Conservation (phyloP, 345 rosid genomes). For the Syzygium aqueum region DNA sequence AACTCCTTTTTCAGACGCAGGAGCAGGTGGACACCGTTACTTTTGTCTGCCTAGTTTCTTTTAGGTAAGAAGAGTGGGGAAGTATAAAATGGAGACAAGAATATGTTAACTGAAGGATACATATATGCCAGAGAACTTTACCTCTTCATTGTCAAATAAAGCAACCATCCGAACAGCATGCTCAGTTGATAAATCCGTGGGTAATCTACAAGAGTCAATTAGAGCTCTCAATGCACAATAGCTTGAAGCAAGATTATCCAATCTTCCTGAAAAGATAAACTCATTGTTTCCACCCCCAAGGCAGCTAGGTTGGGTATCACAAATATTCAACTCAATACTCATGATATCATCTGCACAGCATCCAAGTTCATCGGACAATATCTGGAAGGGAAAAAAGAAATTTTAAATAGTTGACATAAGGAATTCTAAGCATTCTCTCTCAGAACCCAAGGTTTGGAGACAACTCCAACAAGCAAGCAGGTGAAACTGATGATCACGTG, state of each 20-base stretch:
- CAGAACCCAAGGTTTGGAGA: not conserved
- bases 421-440: not conserved
- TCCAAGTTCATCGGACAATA: slow-evolving; percentile 57
- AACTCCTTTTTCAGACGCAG: not conserved
- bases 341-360: slow-evolving; percentile 62
- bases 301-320: slow-evolving; percentile 96
- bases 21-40: not conserved
- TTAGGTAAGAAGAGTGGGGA: not conserved
- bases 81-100: not conserved
- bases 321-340: slow-evolving; percentile 80
- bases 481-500: not conserved
- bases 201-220: slow-evolving; percentile 59
- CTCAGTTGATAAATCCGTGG: slow-evolving; percentile 45
- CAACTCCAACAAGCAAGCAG: not conserved
- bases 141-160: slow-evolving; percentile 97
- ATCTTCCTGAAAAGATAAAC: slow-evolving; percentile 90
- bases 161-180: slow-evolving; percentile 78
- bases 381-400: slow-evolving; percentile 22
- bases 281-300: slow-evolving; percentile 91
- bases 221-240: slow-evolving; percentile 87
- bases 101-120: not conserved
- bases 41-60: not conserved
- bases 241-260: slow-evolving; percentile 91
- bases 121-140: slow-evolving; percentile 12
- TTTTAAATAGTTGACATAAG: not conserved